Evolutionary conservation across 768 basidiomycete species (phyloP), one percentile per base, ranked within the genome.

Genomic region (Leccinum olivaceopallidum): DNA sequence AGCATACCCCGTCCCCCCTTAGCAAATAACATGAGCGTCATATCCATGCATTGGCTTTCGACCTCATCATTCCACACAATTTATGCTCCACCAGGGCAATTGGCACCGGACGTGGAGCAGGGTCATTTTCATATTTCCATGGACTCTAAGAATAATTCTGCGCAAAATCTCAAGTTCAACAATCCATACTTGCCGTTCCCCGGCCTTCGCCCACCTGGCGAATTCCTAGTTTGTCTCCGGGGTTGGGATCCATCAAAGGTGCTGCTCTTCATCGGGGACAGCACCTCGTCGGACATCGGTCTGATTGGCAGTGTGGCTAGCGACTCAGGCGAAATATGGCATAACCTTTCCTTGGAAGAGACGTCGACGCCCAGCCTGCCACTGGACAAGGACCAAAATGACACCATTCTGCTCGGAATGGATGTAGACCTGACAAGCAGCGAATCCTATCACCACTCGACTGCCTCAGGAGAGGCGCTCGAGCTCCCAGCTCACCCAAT

Each of bases 41-140:
- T 85, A 28, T 84, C 85, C 6, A 72, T 84, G 9, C 78, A 81
- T 26, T 94, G 91, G 91, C 78, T 92, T 7, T 81, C 87, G 1
- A 81, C 84, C 10, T 81, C 86, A 26, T 85, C 86, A 4, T 92
- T 92, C 71, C 80, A 87, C 59, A 80, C 83, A 22, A 82, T 84
- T 58, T 92, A 88, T 66, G 79, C 80, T 3, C 79, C 84, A 58
- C 81, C 78, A 9, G 72, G 67, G 4, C 69, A 71, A 28, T 59
- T 76, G 6, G 63, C 65, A 10, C 74, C 79, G 3, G 79, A 83
- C 20, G 67, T 68, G 34, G 76, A 77, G 44, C 81, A 83, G 53
- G 63, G 64, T 8, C 81, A 84, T 65, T 72, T 76, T 55, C 69
- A 81, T 37, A 63, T 77, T 14, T 71, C 73, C 3, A 67, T 79